Conservation (phyloP, 1,284 basidiomycete species). For the Inonotus obliquus region DNA sequence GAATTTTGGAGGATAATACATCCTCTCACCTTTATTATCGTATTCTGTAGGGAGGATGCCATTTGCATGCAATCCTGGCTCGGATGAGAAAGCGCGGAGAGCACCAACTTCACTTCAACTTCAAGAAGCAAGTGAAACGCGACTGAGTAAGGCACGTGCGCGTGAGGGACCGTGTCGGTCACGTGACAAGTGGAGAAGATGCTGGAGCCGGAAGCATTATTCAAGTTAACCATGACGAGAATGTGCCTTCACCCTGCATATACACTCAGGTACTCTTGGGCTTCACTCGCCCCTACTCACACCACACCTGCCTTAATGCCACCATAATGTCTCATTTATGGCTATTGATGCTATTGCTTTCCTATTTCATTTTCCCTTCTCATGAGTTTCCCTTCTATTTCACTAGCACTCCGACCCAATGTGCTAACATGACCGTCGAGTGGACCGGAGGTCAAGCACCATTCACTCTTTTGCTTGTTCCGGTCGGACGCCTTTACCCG, state of each 20-base stretch:
- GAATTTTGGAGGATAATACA: not conserved
- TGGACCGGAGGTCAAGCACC: slow-evolving; percentile 20
- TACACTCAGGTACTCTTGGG: not conserved
- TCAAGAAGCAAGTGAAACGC: no score
- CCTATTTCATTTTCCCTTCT: not conserved
- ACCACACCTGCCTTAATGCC: not conserved
- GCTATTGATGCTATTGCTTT: not conserved
- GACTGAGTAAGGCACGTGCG: not conserved
- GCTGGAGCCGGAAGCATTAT: not conserved
- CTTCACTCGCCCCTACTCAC: not conserved
- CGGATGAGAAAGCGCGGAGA: no score
- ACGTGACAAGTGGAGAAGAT: not conserved
- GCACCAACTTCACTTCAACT: no score
- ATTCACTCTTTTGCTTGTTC: slow-evolving; percentile 19
- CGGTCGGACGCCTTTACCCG: slow-evolving; percentile 16
- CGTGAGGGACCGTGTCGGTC: not conserved
- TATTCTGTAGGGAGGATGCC: not conserved
- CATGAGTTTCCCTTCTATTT: slow-evolving; percentile 14
- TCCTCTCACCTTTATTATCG: not conserved
- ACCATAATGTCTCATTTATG: not conserved
- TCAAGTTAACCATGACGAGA: not conserved
- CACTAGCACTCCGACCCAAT: slow-evolving; percentile 18
- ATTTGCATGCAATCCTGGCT: not conserved
- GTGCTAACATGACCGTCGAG: slow-evolving; percentile 17
- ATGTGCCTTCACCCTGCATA: not conserved